These are phyloP conservation scores for Alternaria sp. DNA, from an alignment of 2,329 filamentous ascomycete genomes.

Conservation along the genomic window DNA sequence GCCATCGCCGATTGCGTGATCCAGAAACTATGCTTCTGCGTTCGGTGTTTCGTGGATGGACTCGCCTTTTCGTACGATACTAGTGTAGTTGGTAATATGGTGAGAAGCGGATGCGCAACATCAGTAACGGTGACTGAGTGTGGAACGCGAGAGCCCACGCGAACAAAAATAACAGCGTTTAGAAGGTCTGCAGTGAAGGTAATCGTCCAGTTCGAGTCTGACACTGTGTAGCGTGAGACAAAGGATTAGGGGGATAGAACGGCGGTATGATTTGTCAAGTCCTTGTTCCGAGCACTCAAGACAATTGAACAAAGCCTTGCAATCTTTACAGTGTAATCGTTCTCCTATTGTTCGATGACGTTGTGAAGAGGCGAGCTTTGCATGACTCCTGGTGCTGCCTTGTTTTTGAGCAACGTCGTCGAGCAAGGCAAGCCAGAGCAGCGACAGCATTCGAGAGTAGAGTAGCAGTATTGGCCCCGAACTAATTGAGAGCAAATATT, in stretches of 20 bases:
- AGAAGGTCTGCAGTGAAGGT: background rate
- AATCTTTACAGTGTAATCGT: no score
- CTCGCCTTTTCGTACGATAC: background rate
- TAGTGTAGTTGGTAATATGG: background rate
- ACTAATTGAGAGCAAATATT: background rate
- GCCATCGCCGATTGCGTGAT: constrained; percentile 1
- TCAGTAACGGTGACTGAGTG: background rate
- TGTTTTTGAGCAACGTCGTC: background rate
- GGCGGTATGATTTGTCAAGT: background rate
- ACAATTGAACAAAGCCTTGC: constrained; percentile 5
- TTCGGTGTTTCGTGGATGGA: background rate
- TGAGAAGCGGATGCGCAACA: background rate
- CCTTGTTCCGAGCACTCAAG: background rate
- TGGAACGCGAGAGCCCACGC: background rate
- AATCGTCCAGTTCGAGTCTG: background rate
- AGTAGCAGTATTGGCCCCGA: background rate
- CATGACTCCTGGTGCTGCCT: background rate
- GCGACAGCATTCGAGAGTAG: background rate
- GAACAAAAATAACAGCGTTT: background rate
- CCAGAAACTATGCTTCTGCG: background rate
- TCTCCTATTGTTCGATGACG: background rate
- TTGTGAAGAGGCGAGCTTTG: background rate
- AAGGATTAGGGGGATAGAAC: constrained; percentile 2
- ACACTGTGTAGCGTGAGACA: constrained; percentile 7
- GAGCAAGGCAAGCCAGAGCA: background rate